A percentile compares a stretch with the other conserved stretches of the same genome.
These are phyloP conservation scores for Ilex asprella DNA, from an alignment of 257 asterid genomes.

Conservation along the genomic window DNA sequence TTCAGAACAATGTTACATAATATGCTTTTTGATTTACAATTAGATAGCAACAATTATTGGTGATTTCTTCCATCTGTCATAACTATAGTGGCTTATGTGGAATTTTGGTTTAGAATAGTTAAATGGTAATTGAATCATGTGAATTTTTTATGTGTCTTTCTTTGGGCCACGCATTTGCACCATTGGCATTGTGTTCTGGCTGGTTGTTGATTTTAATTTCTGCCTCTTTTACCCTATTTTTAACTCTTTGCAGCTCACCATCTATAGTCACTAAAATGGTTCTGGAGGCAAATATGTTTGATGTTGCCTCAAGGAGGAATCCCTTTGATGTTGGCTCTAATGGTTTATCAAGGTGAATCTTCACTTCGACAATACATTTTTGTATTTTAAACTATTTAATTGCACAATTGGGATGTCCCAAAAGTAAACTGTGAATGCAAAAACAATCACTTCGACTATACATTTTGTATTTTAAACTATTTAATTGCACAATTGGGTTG, in stretches of 20 bases:
- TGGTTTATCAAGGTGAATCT: conserved; percentile 55
- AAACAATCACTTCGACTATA: neutral
- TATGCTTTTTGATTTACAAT: too few species aligned
- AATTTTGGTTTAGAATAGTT: too few species aligned
- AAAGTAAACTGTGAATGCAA: too few species aligned
- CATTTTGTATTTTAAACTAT: neutral
- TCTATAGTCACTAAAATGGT: conserved; percentile 47
- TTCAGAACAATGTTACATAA: too few species aligned
- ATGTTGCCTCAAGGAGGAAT: conserved; percentile 47
- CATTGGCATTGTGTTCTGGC: neutral
- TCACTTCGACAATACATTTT: neutral
- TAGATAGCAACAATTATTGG: too few species aligned
- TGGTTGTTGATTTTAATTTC: conserved; percentile 9
- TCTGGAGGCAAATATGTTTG: conserved; percentile 69
- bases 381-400: neutral
- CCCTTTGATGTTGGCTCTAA: conserved; percentile 50
- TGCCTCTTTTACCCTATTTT: conserved; percentile 15
- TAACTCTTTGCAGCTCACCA: conserved; percentile 69
- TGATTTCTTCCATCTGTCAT: too few species aligned
- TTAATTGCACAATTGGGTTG: neutral
- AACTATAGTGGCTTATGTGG: too few species aligned
- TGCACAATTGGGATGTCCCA: too few species aligned
- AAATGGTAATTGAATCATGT: too few species aligned
- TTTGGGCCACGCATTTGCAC: neutral
- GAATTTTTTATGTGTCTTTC: too few species aligned